phyloP scores from a whole-genome alignment of 768 basidiomycete species.

The Rhizopogon vinicolor region DNA sequence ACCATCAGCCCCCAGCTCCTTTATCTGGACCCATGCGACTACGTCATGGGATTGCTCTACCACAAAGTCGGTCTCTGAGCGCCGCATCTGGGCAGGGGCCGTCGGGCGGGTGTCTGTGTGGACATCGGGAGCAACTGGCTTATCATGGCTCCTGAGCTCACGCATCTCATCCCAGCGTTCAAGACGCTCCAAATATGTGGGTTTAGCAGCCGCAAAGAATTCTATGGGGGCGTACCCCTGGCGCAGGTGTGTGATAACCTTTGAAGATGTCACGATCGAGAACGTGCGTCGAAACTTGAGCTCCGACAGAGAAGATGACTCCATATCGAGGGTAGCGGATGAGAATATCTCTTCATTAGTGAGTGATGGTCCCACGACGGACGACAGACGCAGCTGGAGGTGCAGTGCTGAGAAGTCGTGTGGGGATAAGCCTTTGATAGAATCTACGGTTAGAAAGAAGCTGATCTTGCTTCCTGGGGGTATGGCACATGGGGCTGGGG shows the following conservation, averaged over 20 bases:
- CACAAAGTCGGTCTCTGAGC: slow-evolving; percentile 90
- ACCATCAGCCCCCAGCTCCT: slow-evolving; percentile 83
- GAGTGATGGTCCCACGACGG: slow-evolving; percentile 71
- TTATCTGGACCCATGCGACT: slow-evolving; percentile 81
- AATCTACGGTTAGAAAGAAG: slow-evolving; percentile 83
- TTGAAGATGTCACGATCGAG: slow-evolving; percentile 69
- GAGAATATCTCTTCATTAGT: slow-evolving; percentile 79
- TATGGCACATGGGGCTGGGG: slow-evolving; percentile 65
- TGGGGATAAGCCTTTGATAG: slow-evolving; percentile 84
- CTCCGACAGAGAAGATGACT: slow-evolving; percentile 64
- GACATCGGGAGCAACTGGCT: slow-evolving; percentile 25
- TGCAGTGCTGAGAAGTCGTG: slow-evolving; percentile 86
- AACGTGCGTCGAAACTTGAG: slow-evolving; percentile 83
- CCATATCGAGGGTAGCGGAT: slow-evolving; percentile 71
- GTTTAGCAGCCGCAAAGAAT: slow-evolving; percentile 79
- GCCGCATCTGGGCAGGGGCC: slow-evolving; percentile 70
- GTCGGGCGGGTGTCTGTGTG: slow-evolving; percentile 36
- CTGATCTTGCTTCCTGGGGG: slow-evolving; percentile 74
- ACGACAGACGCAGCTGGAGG: slow-evolving; percentile 83
- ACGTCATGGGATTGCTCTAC: slow-evolving; percentile 87
- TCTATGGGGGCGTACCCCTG: slow-evolving; percentile 83
- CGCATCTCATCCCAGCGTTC: slow-evolving; percentile 94
- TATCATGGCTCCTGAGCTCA: slow-evolving; percentile 56
- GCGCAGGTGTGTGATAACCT: slow-evolving; percentile 66
- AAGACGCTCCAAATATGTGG: slow-evolving; percentile 83